phyloP scores from a whole-genome alignment of 2,329 filamentous ascomycete species.

The Diaporthe velutina region DNA sequence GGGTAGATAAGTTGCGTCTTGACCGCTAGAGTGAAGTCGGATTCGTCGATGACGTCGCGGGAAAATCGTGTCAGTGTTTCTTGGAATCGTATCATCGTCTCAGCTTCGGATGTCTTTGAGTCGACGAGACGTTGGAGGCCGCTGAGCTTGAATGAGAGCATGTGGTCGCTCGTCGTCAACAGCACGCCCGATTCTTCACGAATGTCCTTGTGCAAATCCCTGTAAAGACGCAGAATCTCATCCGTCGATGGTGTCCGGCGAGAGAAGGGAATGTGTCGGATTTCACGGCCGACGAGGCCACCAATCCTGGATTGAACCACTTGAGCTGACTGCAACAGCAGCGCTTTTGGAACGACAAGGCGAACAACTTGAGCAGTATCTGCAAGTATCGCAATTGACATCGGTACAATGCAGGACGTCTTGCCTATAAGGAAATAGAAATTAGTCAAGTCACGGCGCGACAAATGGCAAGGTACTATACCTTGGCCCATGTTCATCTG shows the following conservation, averaged over 20 bases:
- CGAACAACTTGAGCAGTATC: slow-evolving; percentile 61
- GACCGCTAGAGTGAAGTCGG: slow-evolving; percentile 66
- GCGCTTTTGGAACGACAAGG: slow-evolving; percentile 67
- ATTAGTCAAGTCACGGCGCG: not conserved
- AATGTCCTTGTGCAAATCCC: slow-evolving; percentile 54
- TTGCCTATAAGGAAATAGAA: slow-evolving; percentile 60
- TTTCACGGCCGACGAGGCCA: slow-evolving; percentile 63
- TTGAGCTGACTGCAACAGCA: slow-evolving; percentile 70
- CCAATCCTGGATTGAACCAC: slow-evolving; percentile 68
- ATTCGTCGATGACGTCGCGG: slow-evolving; percentile 76
- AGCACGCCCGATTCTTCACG: slow-evolving; percentile 63
- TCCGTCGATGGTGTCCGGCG: slow-evolving; percentile 57
- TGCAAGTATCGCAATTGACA: slow-evolving; percentile 59
- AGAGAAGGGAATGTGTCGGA: slow-evolving; percentile 71
- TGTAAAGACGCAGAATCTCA: slow-evolving; percentile 52
- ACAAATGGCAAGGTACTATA: slow-evolving; percentile 39
- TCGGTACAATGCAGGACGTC: slow-evolving; percentile 68
- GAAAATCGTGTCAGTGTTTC: slow-evolving; percentile 60
- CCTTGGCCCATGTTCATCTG: slow-evolving; percentile 78
- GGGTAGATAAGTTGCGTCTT: slow-evolving; percentile 71
- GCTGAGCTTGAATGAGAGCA: slow-evolving; percentile 74
- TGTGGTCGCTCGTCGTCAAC: slow-evolving; percentile 72
- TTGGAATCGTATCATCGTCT: slow-evolving; percentile 64
- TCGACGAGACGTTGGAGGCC: slow-evolving; percentile 69
- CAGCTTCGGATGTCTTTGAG: slow-evolving; percentile 54